Conservation (phyloP, 2,329 filamentous ascomycete genomes). For the Botrytis medusae region DNA sequence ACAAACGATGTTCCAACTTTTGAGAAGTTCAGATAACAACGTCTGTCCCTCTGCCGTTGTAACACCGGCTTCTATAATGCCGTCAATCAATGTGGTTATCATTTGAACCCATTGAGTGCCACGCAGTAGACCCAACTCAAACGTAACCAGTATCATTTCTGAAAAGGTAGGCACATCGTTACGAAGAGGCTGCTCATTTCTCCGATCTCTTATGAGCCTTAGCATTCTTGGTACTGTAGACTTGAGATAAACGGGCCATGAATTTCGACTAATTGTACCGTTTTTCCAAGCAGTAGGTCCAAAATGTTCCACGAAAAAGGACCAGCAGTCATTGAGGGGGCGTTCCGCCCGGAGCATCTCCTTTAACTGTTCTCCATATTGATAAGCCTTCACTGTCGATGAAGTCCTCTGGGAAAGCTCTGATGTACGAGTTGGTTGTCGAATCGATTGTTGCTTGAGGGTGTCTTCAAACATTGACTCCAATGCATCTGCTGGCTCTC, state of each 20-base stretch:
- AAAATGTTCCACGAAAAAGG: slow-evolving; percentile 39
- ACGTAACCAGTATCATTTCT: slow-evolving; percentile 34
- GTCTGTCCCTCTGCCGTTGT: slow-evolving; percentile 20
- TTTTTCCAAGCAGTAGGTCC: slow-evolving; percentile 31
- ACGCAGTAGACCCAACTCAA: slow-evolving; percentile 32
- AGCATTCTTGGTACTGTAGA: slow-evolving; percentile 28
- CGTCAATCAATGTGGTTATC: slow-evolving; percentile 30
- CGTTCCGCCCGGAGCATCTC: slow-evolving; percentile 32
- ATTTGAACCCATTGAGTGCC: slow-evolving; percentile 35
- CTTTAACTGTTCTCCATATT: slow-evolving; percentile 33
- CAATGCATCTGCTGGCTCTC: slow-evolving; percentile 33
- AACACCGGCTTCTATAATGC: slow-evolving; percentile 20
- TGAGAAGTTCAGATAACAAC: slow-evolving; percentile 35
- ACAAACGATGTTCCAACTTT: slow-evolving; percentile 38
- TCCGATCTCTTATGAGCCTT: slow-evolving; percentile 30
- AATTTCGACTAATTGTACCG: slow-evolving; percentile 21
- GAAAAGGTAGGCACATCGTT: slow-evolving; percentile 33
- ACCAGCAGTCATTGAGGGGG: slow-evolving; percentile 34
- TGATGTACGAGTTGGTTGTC: slow-evolving; percentile 7
- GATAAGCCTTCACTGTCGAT: slow-evolving; percentile 33
- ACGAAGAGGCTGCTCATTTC: slow-evolving; percentile 28
- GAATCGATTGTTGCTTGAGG: slow-evolving; percentile 24
- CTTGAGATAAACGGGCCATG: slow-evolving; percentile 29
- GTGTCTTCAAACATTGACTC: slow-evolving; percentile 39
- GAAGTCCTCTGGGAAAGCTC: slow-evolving; percentile 12